Conservation (phyloP, 176 grass and related monocot species). For the Aegilops bicornis region DNA sequence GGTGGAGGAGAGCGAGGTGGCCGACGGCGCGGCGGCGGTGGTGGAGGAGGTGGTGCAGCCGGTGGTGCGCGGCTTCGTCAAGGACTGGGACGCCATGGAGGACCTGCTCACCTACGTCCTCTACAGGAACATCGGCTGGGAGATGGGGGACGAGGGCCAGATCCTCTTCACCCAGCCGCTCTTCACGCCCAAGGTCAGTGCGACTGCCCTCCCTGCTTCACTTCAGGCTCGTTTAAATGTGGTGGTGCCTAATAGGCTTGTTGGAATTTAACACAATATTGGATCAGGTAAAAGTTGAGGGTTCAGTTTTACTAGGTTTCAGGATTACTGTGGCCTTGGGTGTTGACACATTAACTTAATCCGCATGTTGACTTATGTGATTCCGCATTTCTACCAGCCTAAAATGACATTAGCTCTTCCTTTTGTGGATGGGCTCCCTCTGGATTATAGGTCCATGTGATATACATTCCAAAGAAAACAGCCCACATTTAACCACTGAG, state of each 20-base stretch:
- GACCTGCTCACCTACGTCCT: slow-evolving; percentile 85
- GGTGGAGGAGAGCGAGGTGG: slow-evolving; percentile 56
- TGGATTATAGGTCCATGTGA: neutral
- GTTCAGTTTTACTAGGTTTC: neutral
- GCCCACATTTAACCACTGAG: neutral
- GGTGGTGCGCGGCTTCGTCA: slow-evolving; percentile 88
- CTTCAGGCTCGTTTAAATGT: neutral
- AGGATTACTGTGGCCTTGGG: neutral
- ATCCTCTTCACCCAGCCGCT: slow-evolving; percentile 93
- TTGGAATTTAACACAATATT: neutral
- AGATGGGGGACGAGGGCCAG: slow-evolving; percentile 97
- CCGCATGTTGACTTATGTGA: neutral
- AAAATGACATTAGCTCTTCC: neutral
- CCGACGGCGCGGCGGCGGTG: slow-evolving; percentile 40
- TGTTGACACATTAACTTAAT: neutral
- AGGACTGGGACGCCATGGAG: slow-evolving; percentile 97
- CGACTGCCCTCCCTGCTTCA: neutral
- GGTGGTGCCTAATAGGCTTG: neutral
- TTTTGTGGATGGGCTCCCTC: neutral
- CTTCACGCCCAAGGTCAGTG: slow-evolving; percentile 80
- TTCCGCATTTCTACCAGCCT: neutral
- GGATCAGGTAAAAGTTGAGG: neutral
- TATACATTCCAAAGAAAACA: neutral
- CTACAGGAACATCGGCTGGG: slow-evolving; percentile 91
- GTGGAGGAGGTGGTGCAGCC: slow-evolving; percentile 81